Percentiles rank a stretch among this genome's conserved stretches.
Evolutionary conservation across 2,329 filamentous ascomycete genomes (phyloP).

Genomic region (Cytospora leucostoma): DNA sequence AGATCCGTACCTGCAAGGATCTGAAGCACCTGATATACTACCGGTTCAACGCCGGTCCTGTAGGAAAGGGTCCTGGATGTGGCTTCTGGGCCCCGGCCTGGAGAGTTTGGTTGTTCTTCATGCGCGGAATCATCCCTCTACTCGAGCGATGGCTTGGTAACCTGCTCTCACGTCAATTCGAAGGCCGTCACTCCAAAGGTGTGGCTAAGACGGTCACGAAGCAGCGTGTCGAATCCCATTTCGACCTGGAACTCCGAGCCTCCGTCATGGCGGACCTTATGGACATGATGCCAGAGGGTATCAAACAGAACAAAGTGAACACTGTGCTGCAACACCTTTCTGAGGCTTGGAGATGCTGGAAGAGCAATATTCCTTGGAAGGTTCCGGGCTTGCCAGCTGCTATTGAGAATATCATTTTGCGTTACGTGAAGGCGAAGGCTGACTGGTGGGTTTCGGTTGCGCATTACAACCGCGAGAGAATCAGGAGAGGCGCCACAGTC

Average conservation of each 20-base stretch:
- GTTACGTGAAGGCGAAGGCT: constrained; percentile 98
- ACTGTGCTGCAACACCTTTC: constrained; percentile 96
- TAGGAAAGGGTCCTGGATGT: constrained; percentile 95
- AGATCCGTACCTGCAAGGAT: constrained; percentile 98
- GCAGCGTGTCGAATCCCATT: constrained; percentile 97
- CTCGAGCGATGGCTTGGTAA: constrained; percentile 98
- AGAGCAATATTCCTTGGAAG: constrained; percentile 99
- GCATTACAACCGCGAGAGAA: constrained; percentile 97
- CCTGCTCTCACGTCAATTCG: constrained; percentile 92
- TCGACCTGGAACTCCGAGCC: constrained; percentile 93
- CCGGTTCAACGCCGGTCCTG: constrained; percentile 94
- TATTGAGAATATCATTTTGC: constrained; percentile 97
- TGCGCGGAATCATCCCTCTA: constrained; percentile 95
- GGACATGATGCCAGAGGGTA: constrained; percentile 99
- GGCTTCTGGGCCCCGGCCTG: constrained; percentile 99
- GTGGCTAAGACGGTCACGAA: constrained; percentile 99
- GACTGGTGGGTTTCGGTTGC: constrained; percentile 99
- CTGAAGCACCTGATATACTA: constrained; percentile 99
- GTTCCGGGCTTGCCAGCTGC: constrained; percentile 93
- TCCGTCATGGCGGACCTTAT: constrained; percentile 99
- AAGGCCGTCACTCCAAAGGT: constrained; percentile 97
- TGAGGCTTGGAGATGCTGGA: constrained; percentile 99
- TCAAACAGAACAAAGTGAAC: constrained; percentile 99
- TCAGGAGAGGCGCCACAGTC: constrained; percentile 91
- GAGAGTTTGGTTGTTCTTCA: constrained; percentile 99